Evolutionary conservation across 768 basidiomycete species (phyloP).

Genomic region (Tricholoma bakamatsutake): DNA sequence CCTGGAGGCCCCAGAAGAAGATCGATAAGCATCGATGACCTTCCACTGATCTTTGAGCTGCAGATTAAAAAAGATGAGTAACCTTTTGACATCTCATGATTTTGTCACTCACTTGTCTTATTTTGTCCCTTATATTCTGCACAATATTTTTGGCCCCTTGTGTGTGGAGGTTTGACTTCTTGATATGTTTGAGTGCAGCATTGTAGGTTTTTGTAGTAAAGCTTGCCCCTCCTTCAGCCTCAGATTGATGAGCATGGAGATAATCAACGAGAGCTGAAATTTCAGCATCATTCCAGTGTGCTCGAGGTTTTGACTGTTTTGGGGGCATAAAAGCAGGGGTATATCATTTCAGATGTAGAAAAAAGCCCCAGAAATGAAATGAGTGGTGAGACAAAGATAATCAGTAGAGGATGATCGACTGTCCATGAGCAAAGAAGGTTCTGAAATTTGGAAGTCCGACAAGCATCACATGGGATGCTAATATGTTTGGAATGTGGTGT

Average conservation of each 20-base stretch:
- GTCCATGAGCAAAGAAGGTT: background rate
- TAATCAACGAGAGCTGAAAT: too few species aligned
- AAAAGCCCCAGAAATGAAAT: background rate
- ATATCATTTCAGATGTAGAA: too few species aligned
- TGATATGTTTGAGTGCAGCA: background rate
- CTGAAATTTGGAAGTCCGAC: background rate
- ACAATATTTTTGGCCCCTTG: too few species aligned
- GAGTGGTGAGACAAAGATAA: background rate
- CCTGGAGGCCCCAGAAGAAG: too few species aligned
- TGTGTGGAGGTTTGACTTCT: background rate
- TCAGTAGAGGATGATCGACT: background rate
- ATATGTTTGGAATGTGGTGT: background rate
- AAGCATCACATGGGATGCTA: background rate
- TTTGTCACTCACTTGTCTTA: too few species aligned
- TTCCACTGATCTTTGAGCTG: background rate
- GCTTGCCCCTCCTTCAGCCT: background rate
- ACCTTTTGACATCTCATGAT: too few species aligned
- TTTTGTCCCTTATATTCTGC: too few species aligned
- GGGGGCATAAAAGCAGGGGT: too few species aligned
- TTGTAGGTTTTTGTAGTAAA: background rate
- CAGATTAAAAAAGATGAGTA: background rate
- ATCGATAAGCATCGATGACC: background rate
- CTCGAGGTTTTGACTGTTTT: too few species aligned
- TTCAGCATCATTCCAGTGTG: too few species aligned
- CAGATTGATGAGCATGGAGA: background rate